A percentile compares a stretch with the other conserved stretches of the same genome.
phyloP scores from a whole-genome alignment of 164 flowering plant species.

The Malania oleifera region DNA sequence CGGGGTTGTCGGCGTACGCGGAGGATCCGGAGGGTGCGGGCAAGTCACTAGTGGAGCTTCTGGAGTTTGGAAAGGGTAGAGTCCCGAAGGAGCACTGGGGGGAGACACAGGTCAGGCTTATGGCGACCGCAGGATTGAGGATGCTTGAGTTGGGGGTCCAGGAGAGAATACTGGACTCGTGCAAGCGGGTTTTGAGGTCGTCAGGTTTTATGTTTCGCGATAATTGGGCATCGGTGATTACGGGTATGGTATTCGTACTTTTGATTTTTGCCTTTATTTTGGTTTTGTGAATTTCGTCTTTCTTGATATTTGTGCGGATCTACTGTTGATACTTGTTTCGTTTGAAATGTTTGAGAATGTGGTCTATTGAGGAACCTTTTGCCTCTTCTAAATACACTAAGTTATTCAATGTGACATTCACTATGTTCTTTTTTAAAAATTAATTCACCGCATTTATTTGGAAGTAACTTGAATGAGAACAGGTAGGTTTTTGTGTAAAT shows the following conservation, averaged over 20 bases:
- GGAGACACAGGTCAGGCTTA: conserved; percentile 68
- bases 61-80: conserved; percentile 62
- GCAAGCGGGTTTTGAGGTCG: conserved; percentile 46
- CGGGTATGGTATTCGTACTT: conserved; percentile 37
- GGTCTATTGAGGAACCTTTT: too few relatives aligned
- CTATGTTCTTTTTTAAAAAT: too few relatives aligned
- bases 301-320: too few relatives aligned
- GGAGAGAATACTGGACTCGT: conserved; percentile 59
- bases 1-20: conserved; percentile 72
- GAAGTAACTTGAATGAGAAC: too few relatives aligned
- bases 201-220: conserved; percentile 75
- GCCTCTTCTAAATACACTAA: too few relatives aligned
- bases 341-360: too few relatives aligned
- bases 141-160: conserved; percentile 45
- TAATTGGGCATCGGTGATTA: conserved; percentile 84
- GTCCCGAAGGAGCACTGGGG: conserved; percentile 61
- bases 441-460: too few relatives aligned
- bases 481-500: too few relatives aligned
- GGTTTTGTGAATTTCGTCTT: too few relatives aligned
- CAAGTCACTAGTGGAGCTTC: conserved; percentile 46
- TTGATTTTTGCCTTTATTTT: background rate
- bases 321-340: too few relatives aligned
- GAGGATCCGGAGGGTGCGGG: conserved; percentile 57
- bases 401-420: too few relatives aligned
- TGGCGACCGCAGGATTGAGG: conserved; percentile 96